These are phyloP conservation scores for Xylariaceae sp. DNA, from an alignment of 2,329 filamentous ascomycete genomes.

Conservation along the genomic window DNA sequence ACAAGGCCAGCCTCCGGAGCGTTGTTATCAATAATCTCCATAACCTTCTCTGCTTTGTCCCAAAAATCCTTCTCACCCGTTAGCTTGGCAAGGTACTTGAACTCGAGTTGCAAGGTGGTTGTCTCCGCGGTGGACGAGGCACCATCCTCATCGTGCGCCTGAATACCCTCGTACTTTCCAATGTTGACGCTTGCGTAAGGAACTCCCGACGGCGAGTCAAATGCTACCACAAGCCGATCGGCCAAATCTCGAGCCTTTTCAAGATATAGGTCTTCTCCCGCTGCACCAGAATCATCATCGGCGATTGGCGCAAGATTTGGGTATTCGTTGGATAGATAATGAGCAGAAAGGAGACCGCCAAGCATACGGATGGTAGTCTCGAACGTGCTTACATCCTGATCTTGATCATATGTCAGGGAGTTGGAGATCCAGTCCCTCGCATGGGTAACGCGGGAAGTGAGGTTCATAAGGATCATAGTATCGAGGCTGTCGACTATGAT, in stretches of 20 bases:
- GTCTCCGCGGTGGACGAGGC: constrained; percentile 95
- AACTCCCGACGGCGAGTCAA: constrained; percentile 84
- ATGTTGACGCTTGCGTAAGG: constrained; percentile 92
- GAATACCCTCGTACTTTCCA: constrained; percentile 74
- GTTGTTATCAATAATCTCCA: constrained; percentile 87
- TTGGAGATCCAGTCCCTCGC: constrained; percentile 88
- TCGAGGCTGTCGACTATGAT: constrained; percentile 97
- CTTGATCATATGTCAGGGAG: constrained; percentile 82
- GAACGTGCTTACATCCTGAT: constrained; percentile 96
- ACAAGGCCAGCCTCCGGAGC: constrained; percentile 80
- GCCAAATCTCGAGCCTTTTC: constrained; percentile 95
- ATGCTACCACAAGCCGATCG: constrained; percentile 84
- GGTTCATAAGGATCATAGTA: constrained; percentile 97
- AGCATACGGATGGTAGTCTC: constrained; percentile 98
- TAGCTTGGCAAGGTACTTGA: constrained; percentile 95
- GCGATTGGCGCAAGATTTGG: constrained; percentile 77
- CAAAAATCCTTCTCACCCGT: constrained; percentile 93
- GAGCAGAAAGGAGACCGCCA: constrained; percentile 87
- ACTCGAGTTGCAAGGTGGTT: constrained; percentile 89
- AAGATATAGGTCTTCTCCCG: constrained; percentile 89
- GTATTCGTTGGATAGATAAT: constrained; percentile 88
- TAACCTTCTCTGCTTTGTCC: constrained; percentile 89
- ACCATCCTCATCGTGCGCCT: constrained; percentile 82
- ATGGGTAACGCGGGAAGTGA: constrained; percentile 82
- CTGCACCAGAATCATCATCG: constrained; percentile 72